Evolutionary conservation across 2,329 filamentous ascomycete genomes (phyloP).

Genomic region (Pleomassaria siparia): DNA sequence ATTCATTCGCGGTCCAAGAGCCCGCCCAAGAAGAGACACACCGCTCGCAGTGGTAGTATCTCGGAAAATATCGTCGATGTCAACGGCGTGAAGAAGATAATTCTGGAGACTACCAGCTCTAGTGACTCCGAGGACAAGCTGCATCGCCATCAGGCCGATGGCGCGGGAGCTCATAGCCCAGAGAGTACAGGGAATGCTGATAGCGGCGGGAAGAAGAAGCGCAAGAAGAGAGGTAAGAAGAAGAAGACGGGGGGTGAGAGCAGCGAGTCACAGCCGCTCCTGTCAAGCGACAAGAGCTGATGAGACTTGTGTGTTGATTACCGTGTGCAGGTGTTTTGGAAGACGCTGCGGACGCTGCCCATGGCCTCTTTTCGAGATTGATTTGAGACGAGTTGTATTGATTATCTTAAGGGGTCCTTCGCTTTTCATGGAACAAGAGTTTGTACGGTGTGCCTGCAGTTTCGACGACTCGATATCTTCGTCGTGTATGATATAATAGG

Average conservation of each 20-base stretch:
- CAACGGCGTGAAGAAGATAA: constrained; percentile 73
- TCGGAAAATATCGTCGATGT: constrained; percentile 77
- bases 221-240: constrained; percentile 41
- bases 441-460: neutral
- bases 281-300: constrained; percentile 17
- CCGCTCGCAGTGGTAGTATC: constrained; percentile 72
- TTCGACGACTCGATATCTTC: neutral
- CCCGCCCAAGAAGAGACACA: constrained; percentile 44
- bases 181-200: constrained; percentile 22
- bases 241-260: constrained; percentile 35
- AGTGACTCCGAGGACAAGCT: constrained; percentile 44
- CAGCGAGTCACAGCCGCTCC: constrained; percentile 35
- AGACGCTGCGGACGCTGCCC: neutral
- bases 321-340: neutral
- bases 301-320: neutral
- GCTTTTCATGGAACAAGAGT: neutral
- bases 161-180: constrained; percentile 17
- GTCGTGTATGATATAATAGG: neutral
- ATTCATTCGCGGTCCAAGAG: constrained; percentile 23
- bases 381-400: neutral
- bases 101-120: constrained; percentile 68
- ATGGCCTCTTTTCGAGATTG: neutral
- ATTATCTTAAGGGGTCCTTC: neutral
- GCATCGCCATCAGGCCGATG: constrained; percentile 19
- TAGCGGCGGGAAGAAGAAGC: constrained; percentile 35